Conservation (phyloP, 352 stramenopile genomes). For the Globisporangium alternatum region DNA sequence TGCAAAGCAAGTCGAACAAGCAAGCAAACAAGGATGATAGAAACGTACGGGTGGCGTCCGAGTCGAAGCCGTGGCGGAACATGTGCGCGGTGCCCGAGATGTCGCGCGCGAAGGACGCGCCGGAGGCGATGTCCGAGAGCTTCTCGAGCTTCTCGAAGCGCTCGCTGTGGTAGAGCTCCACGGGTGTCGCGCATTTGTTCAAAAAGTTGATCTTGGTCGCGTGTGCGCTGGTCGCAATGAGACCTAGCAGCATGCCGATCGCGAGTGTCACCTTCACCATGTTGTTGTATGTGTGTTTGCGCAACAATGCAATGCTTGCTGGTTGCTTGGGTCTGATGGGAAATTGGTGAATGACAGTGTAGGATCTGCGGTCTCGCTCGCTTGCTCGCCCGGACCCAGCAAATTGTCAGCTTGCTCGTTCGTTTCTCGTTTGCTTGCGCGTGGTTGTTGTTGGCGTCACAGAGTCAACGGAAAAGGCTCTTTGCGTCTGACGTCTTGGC, state of each 20-base stretch:
- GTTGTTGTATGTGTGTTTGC: background rate
- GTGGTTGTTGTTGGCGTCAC: background rate
- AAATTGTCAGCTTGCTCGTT: background rate
- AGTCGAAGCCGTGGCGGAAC: conserved; percentile 39
- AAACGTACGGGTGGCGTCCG: conserved; percentile 39
- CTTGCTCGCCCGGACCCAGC: background rate
- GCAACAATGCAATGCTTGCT: conserved; percentile 8
- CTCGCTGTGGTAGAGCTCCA: conserved; percentile 44
- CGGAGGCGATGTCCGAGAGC: conserved; percentile 22
- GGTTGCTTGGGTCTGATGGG: background rate
- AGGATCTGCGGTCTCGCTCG: background rate
- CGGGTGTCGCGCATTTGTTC: conserved; percentile 34
- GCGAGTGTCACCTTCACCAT: conserved; percentile 9
- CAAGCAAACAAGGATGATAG: background rate
- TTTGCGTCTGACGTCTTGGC: background rate
- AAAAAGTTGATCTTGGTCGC: conserved; percentile 38
- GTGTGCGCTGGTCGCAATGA: conserved; percentile 1
- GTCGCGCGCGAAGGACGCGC: conserved; percentile 15
- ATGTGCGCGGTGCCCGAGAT: conserved; percentile 37
- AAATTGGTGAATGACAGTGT: conserved; percentile 7
- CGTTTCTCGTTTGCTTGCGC: background rate
- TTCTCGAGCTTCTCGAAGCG: conserved; percentile 18
- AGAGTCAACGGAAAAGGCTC: conserved; percentile 2
- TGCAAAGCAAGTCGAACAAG: background rate
- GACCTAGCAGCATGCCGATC: conserved; percentile 1